phyloP scores from a whole-genome alignment of 176 grass and related monocot genomes.

The Poa pratensis region DNA sequence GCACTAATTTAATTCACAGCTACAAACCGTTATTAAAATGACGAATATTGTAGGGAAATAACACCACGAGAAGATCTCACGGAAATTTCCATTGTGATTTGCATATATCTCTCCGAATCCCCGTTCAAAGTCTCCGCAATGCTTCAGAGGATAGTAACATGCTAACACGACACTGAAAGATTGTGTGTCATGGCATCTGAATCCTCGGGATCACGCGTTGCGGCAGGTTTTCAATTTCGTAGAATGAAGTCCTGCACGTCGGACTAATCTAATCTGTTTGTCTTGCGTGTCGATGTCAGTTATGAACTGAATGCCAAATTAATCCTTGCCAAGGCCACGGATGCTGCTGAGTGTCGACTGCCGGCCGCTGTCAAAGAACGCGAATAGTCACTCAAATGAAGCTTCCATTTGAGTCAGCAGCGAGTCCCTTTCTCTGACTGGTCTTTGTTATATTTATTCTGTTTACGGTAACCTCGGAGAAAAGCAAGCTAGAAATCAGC shows the following conservation, averaged over 20 bases:
- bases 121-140: too few species aligned
- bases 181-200: not conserved
- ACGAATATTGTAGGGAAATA: too few species aligned
- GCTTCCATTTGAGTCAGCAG: not conserved
- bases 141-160: not conserved
- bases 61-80: too few species aligned
- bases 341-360: not conserved
- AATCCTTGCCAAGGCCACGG: not conserved
- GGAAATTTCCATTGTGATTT: too few species aligned
- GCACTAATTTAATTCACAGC: too few species aligned
- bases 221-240: not conserved
- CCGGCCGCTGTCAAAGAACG: not conserved
- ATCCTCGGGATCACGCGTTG: not conserved
- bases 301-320: slow-evolving; percentile 1
- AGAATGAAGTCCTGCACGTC: not conserved
- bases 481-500: not conserved
- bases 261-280: not conserved
- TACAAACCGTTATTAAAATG: too few species aligned
- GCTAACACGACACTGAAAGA: not conserved
- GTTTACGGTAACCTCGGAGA: not conserved
- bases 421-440: not conserved
- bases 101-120: too few species aligned
- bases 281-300: not conserved
- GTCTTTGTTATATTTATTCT: not conserved
- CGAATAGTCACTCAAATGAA: not conserved